Evolutionary conservation across 805 yeast genomes (phyloP).

Genomic region (Teunomyces cretensis): DNA sequence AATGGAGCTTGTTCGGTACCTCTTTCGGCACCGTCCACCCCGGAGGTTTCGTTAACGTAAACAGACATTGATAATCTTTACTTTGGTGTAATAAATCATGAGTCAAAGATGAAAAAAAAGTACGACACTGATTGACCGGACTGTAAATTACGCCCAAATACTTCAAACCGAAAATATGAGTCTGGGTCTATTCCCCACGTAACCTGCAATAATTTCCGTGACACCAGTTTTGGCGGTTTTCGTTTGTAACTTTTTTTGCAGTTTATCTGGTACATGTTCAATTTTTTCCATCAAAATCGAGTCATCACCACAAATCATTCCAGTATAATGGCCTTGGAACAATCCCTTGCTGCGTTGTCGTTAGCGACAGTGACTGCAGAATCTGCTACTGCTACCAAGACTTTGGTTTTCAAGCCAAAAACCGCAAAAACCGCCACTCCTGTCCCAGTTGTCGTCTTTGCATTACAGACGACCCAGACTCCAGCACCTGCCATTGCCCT

Average conservation of each 20-base stretch:
- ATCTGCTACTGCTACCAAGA: slow-evolving; percentile 58
- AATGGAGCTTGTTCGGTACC: slow-evolving; percentile 75
- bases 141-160: background rate
- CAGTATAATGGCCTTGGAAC: slow-evolving; percentile 60
- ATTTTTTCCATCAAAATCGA: slow-evolving; percentile 2
- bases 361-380: slow-evolving; percentile 54
- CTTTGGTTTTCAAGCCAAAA: slow-evolving; percentile 87
- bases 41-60: slow-evolving; percentile 73
- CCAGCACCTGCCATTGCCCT: slow-evolving; percentile 65
- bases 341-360: slow-evolving; percentile 65
- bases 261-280: background rate
- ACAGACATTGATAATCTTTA: slow-evolving; percentile 32
- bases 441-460: slow-evolving; percentile 78
- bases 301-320: background rate
- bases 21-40: slow-evolving; percentile 60
- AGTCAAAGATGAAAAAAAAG: background rate
- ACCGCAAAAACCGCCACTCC: slow-evolving; percentile 79
- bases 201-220: background rate
- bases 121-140: background rate
- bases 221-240: no score
- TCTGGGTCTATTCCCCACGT: background rate
- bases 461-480: slow-evolving; percentile 67
- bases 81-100: background rate
- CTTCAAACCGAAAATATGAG: background rate
- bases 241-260: no score